These are phyloP conservation scores for Penicillium sp. DNA, from an alignment of 2,329 filamentous ascomycete genomes.

Conservation along the genomic window DNA sequence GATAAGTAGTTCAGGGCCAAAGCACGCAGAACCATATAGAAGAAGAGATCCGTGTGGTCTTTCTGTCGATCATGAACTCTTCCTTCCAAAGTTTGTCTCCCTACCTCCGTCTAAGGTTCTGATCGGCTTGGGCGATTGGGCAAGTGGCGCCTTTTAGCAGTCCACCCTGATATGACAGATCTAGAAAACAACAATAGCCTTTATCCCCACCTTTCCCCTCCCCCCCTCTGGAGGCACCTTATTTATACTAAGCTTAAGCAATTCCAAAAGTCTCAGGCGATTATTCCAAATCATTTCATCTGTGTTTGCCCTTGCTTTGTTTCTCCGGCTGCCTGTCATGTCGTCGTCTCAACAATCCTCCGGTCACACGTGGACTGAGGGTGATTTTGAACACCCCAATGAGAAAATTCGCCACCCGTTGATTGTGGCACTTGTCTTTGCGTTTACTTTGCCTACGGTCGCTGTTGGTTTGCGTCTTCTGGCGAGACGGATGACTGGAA, in stretches of 20 bases:
- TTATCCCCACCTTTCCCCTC: slow-evolving; percentile 4
- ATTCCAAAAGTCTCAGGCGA: slow-evolving; percentile 28
- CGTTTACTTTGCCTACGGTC: slow-evolving; percentile 35
- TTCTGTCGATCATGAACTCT: slow-evolving; percentile 16
- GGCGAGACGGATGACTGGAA: slow-evolving; percentile 35
- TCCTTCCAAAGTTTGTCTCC: slow-evolving; percentile 6
- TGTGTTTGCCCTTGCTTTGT: slow-evolving; percentile 14
- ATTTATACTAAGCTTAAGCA: slow-evolving; percentile 10
- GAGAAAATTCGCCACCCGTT: slow-evolving; percentile 30
- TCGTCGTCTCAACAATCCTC: slow-evolving; percentile 23
- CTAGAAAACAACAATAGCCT: not conserved
- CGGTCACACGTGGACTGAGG: slow-evolving; percentile 24
- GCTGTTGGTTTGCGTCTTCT: slow-evolving; percentile 36
- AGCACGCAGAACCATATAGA: not conserved
- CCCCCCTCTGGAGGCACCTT: slow-evolving; percentile 17
- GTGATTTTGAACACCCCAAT: slow-evolving; percentile 38
- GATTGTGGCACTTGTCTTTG: slow-evolving; percentile 35
- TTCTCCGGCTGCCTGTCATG: slow-evolving; percentile 26
- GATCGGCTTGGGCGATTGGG: slow-evolving; percentile 15
- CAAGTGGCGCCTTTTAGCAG: slow-evolving; percentile 10
- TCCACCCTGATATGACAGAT: slow-evolving; percentile 26
- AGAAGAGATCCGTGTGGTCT: slow-evolving; percentile 1
- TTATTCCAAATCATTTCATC: slow-evolving; percentile 22
- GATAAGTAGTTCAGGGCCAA: slow-evolving; percentile 6
- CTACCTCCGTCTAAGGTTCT: not conserved